Evolutionary conservation across 2,329 filamentous ascomycete species (phyloP).

Genomic region (Cyclaneusma minus): DNA sequence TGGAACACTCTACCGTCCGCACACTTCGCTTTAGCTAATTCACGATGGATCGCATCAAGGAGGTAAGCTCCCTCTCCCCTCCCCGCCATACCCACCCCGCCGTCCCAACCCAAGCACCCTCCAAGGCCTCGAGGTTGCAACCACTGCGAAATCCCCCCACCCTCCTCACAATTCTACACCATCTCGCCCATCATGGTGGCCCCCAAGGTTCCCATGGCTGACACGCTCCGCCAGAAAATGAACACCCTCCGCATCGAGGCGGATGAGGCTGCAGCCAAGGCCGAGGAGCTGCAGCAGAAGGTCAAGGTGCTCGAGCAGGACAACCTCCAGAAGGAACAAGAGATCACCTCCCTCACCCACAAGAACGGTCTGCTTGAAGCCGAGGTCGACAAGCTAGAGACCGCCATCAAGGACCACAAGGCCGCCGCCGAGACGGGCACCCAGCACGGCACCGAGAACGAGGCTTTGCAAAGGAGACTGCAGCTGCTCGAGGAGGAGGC

Average conservation of each 20-base stretch:
- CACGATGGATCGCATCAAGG: slow-evolving; percentile 79
- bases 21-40: slow-evolving; percentile 11
- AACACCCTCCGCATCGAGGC: slow-evolving; percentile 85
- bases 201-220: no score
- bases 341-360: slow-evolving; percentile 91
- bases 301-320: slow-evolving; percentile 89
- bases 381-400: slow-evolving; percentile 89
- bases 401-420: slow-evolving; percentile 73
- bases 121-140: no score
- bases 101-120: neutral
- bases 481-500: slow-evolving; percentile 97
- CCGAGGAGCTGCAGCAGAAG: slow-evolving; percentile 74
- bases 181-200: no score
- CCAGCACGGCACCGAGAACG: slow-evolving; percentile 77
- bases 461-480: slow-evolving; percentile 79
- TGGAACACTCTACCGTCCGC: slow-evolving; percentile 5
- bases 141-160: no score
- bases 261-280: slow-evolving; percentile 67
- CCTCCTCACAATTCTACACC: no score
- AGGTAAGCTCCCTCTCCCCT: slow-evolving; percentile 41
- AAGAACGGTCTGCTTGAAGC: slow-evolving; percentile 82
- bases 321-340: slow-evolving; percentile 91
- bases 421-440: slow-evolving; percentile 67
- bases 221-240: slow-evolving; percentile 78
- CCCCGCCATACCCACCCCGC: slow-evolving; percentile 3